phyloP scores from a whole-genome alignment of 1,284 basidiomycete genomes.

The Sanghuangporus baumii region DNA sequence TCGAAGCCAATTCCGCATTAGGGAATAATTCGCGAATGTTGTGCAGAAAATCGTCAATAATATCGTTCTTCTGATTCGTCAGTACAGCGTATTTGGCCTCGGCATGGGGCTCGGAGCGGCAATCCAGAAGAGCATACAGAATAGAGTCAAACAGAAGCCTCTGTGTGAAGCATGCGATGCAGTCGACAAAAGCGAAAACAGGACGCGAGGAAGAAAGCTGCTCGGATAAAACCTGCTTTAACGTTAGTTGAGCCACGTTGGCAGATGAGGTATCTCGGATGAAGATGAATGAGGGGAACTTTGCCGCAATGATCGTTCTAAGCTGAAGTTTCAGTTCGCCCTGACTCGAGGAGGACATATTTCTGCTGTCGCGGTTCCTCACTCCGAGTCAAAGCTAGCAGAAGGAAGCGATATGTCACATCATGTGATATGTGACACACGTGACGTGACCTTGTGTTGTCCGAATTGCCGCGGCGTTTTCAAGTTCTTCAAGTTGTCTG shows the following conservation, averaged over 20 bases:
- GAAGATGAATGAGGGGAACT: conserved; percentile 7
- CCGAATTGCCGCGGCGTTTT: too few species aligned
- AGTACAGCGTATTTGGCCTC: conserved; percentile 55
- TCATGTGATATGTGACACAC: not conserved
- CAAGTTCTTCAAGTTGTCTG: too few species aligned
- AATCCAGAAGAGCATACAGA: conserved; percentile 52
- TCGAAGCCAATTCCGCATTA: conserved; percentile 13
- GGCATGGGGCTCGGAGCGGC: conserved; percentile 49
- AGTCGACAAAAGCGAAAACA: conserved; percentile 47
- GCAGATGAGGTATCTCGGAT: not conserved
- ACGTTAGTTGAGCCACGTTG: not conserved
- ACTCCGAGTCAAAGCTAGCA: too few species aligned
- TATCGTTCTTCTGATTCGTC: conserved; percentile 48
- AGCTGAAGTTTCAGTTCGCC: not conserved
- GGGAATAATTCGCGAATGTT: conserved; percentile 36
- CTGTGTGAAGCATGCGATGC: conserved; percentile 59
- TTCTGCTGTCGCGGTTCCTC: not conserved
- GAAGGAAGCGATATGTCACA: not conserved
- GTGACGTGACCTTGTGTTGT: too few species aligned
- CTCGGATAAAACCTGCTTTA: not conserved
- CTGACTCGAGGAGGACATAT: not conserved
- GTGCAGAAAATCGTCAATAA: conserved; percentile 63
- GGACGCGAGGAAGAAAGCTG: conserved; percentile 18
- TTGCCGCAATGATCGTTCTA: not conserved
- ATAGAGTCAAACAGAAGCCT: conserved; percentile 65